Evolutionary conservation across 169 alveolate species (phyloP).

Genomic region (Eimeria necatrix): DNA sequence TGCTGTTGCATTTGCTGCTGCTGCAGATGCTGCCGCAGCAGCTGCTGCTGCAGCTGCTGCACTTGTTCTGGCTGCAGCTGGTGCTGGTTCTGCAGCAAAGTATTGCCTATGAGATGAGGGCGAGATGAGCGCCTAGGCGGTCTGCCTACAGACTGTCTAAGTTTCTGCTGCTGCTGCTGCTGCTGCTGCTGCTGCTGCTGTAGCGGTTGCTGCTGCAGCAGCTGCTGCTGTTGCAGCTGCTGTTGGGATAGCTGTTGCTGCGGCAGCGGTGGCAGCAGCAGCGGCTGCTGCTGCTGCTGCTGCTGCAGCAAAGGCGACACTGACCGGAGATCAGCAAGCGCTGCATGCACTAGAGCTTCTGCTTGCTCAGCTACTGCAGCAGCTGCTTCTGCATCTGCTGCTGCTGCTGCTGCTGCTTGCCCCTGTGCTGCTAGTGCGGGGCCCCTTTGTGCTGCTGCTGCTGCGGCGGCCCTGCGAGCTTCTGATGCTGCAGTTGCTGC

Average conservation of each 20-base stretch:
- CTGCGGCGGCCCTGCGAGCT: slow-evolving; percentile 36
- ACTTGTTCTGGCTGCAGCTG: slow-evolving; percentile 1
- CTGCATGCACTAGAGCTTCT: slow-evolving; percentile 36
- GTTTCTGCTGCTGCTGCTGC: slow-evolving; percentile 63
- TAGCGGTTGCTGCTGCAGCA: background rate
- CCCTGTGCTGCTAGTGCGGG: slow-evolving; percentile 12
- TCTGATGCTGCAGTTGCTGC: background rate
- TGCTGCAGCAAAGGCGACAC: slow-evolving; percentile 3
- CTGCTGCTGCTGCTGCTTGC: slow-evolving; percentile 25
- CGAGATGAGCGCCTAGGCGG: slow-evolving; percentile 42
- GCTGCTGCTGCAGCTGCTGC: slow-evolving; percentile 50
- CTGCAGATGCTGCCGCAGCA: slow-evolving; percentile 25
- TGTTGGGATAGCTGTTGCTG: too few species aligned
- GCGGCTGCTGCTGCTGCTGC: background rate
- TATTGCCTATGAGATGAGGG: background rate
- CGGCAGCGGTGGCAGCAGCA: background rate
- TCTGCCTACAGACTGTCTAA: slow-evolving; percentile 6
- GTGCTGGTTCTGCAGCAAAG: slow-evolving; percentile 18
- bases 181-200: slow-evolving; percentile 57
- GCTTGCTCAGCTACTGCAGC: slow-evolving; percentile 46
- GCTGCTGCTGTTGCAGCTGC: background rate
- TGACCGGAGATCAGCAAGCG: background rate
- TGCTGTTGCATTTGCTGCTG: background rate
- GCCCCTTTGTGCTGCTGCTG: slow-evolving; percentile 39
- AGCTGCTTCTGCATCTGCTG: slow-evolving; percentile 38